Evolutionary conservation across 805 yeast species (phyloP).

Genomic region (Candida verbasci): DNA sequence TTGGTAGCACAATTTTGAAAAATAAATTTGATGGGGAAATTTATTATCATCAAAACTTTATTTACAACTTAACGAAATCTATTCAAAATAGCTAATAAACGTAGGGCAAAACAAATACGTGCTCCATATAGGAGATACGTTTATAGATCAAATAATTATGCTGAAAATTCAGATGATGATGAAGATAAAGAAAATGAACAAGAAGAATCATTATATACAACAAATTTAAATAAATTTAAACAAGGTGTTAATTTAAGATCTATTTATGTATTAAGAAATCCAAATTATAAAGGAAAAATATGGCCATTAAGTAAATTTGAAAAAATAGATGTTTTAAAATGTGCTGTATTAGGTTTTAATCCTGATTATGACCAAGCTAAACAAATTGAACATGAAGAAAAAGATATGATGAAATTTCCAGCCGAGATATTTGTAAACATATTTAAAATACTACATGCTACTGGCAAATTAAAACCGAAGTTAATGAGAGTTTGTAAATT

Average conservation of each 20-base stretch:
- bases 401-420: slow-evolving; percentile 32
- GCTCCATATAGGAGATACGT: slow-evolving; percentile 79
- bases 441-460: slow-evolving; percentile 23
- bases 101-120: slow-evolving; percentile 77
- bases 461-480: slow-evolving; percentile 38
- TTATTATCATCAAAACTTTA: neutral
- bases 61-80: neutral
- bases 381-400: slow-evolving; percentile 7
- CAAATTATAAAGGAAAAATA: slow-evolving; percentile 17
- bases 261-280: slow-evolving; percentile 26
- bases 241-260: slow-evolving; percentile 26
- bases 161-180: slow-evolving; percentile 22
- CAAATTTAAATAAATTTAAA: slow-evolving; percentile 8
- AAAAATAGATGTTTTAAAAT: slow-evolving; percentile 44
- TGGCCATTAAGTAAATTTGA: slow-evolving; percentile 53
- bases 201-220: slow-evolving; percentile 5
- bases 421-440: slow-evolving; percentile 30
- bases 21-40: no score
- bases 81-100: slow-evolving; percentile 71
- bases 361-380: slow-evolving; percentile 16
- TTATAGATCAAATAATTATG: slow-evolving; percentile 39
- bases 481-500: slow-evolving; percentile 56
- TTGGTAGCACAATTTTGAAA: no score
- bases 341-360: slow-evolving; percentile 24
- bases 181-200: slow-evolving; percentile 15